Base-by-base conservation (phyloP, 2,329 filamentous ascomycete species). In the Pyricularia pennisetigena region DNA sequence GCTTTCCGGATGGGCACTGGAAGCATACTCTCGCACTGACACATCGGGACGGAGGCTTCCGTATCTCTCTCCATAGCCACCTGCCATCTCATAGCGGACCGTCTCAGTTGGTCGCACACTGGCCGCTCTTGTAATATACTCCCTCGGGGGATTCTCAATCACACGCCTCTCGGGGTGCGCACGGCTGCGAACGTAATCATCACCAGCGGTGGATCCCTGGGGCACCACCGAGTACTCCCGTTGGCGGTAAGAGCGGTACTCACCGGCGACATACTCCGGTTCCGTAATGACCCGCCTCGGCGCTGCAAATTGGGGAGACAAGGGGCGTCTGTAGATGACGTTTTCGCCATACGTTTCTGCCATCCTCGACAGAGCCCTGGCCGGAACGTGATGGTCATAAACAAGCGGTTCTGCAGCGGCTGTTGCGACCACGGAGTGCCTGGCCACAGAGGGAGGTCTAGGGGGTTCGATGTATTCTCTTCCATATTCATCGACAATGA, bases 401-500 rank as follows among this genome's bases (percentile, higher is more conserved):
- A 89, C 77, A 67, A 72, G 54, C 12, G 59, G 26, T 74, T 72
- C 12, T 73, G 73, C 32, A 70, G 69, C 24, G 68, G 71, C 70
- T 20, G 83, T 79, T 59, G 85, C 82, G 4, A 83, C 85, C 20
- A 84, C 80, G 8, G 86, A 88, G 66, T 85, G 85, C 64, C 85
- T 79, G 24, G 82, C 74, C 23, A 81, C 71, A 24, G 72, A 64
- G 9, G 73, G 68, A 28, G 76, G 72, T 65, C 81, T 82, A 10
- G 79, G 73, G 29, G 86, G 85, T 72, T 89, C 86, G 69, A 84
- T 77, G 79, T 94, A 97, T 75, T 92, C 88, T 75, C 92, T 91
- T 59, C 93, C 93, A 77, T 89, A 92, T 70, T 91, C 88, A 78
- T 97, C 94, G 68, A 96, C 83, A 41, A 97, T 83, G 71, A 97